Conservation (phyloP, 176 grass and related monocot genomes). For the Bromus sterilis region DNA sequence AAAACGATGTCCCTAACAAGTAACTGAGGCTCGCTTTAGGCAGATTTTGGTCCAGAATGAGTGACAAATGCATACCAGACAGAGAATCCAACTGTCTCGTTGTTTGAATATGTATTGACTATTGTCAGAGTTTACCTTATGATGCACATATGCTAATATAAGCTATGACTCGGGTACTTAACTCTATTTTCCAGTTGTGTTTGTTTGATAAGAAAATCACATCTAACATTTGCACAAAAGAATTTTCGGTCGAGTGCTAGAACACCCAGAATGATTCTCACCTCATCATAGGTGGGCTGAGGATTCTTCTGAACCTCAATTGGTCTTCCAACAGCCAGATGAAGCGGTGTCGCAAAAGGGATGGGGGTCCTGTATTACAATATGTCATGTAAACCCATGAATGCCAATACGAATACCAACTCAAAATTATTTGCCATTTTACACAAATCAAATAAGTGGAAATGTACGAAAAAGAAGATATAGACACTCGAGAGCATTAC, state of each 20-base stretch:
- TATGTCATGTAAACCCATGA: not conserved
- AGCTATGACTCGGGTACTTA: not conserved
- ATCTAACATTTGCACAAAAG: not conserved
- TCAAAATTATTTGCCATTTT: not conserved
- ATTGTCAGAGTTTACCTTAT: not conserved
- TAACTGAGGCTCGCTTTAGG: too few relatives aligned
- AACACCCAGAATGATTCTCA: slow-evolving; percentile 23
- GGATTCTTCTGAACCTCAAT: slow-evolving; percentile 66
- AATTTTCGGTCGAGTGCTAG: not conserved
- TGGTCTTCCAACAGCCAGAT: slow-evolving; percentile 76
- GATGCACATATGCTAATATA: not conserved
- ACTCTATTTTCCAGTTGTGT: not conserved
- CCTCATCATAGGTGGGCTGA: slow-evolving; percentile 67
- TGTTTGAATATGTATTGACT: not conserved
- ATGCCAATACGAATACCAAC: not conserved
- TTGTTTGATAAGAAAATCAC: not conserved
- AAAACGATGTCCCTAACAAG: not conserved
- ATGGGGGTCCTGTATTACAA: slow-evolving; percentile 60
- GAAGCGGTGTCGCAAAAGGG: slow-evolving; percentile 68
- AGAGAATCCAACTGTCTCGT: not conserved
- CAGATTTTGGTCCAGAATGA: not conserved
- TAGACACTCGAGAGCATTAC: slow-evolving; percentile 15
- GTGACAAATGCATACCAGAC: not conserved
- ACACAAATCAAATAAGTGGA: not conserved
- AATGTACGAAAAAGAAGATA: not conserved